Conservation (phyloP, 306 rosid species). For the Vigna angularis region DNA sequence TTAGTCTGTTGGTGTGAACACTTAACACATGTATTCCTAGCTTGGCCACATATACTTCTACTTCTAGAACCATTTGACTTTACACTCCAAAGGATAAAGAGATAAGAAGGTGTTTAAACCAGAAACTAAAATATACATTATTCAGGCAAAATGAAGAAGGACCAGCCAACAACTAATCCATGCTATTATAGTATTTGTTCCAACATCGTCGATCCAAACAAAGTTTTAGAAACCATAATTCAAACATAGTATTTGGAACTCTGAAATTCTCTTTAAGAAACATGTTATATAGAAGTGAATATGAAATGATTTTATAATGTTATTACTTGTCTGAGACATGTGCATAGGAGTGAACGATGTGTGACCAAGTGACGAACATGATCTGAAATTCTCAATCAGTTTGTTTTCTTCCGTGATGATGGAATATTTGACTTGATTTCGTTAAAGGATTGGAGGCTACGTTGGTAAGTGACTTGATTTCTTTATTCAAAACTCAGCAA, state of each 20-base stretch:
- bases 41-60: background rate
- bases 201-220: too few species aligned
- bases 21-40: background rate
- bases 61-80: background rate
- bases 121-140: background rate
- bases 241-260: too few species aligned
- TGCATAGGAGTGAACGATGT: background rate
- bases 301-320: too few species aligned
- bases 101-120: background rate
- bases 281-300: too few species aligned
- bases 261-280: too few species aligned
- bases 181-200: background rate
- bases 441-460: too few species aligned
- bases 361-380: too few species aligned
- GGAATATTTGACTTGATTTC: too few species aligned
- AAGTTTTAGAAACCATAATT: too few species aligned
- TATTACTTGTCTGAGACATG: background rate
- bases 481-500: background rate
- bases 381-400: too few species aligned
- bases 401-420: too few species aligned
- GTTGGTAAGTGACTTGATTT: background rate
- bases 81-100: background rate
- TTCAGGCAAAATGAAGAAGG: background rate
- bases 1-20: background rate
- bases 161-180: background rate